Percentiles rank a stretch among this genome's conserved stretches.
Evolutionary conservation across 768 basidiomycete species (phyloP).

Genomic region (Suillus sp.): DNA sequence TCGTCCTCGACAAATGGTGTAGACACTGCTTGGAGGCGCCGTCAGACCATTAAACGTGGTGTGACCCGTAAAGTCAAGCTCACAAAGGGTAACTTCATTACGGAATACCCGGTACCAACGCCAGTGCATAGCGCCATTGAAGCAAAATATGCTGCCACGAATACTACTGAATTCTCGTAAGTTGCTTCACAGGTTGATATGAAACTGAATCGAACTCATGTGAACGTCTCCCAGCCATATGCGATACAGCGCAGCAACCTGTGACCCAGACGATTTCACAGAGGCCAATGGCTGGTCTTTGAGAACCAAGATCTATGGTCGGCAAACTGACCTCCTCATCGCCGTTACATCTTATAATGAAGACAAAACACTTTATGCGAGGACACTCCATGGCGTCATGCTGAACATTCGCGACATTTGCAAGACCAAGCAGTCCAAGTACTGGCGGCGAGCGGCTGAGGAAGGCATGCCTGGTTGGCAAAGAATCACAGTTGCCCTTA

Average conservation of each 20-base stretch:
- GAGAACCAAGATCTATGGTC: constrained; percentile 81
- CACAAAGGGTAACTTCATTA: constrained; percentile 90
- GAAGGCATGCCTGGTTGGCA: constrained; percentile 90
- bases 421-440: constrained; percentile 93
- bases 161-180: constrained; percentile 89
- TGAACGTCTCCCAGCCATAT: constrained; percentile 56
- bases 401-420: constrained; percentile 97
- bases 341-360: constrained; percentile 94
- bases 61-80: constrained; percentile 95
- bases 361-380: constrained; percentile 88
- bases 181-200: constrained; percentile 28
- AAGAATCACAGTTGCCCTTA: constrained; percentile 85
- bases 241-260: constrained; percentile 91
- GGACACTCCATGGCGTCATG: constrained; percentile 95
- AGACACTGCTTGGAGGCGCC: constrained; percentile 67
- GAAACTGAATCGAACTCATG: neutral
- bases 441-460: constrained; percentile 81
- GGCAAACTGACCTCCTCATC: constrained; percentile 91
- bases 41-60: constrained; percentile 90
- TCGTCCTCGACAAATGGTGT: constrained; percentile 58
- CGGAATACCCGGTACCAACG: constrained; percentile 86
- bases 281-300: constrained; percentile 83
- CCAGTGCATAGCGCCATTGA: constrained; percentile 84
- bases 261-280: constrained; percentile 87
- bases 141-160: constrained; percentile 68